These are phyloP conservation scores for Lasiosphaeria hispida DNA, from an alignment of 495 filamentous ascomycete species.

Conservation along the genomic window DNA sequence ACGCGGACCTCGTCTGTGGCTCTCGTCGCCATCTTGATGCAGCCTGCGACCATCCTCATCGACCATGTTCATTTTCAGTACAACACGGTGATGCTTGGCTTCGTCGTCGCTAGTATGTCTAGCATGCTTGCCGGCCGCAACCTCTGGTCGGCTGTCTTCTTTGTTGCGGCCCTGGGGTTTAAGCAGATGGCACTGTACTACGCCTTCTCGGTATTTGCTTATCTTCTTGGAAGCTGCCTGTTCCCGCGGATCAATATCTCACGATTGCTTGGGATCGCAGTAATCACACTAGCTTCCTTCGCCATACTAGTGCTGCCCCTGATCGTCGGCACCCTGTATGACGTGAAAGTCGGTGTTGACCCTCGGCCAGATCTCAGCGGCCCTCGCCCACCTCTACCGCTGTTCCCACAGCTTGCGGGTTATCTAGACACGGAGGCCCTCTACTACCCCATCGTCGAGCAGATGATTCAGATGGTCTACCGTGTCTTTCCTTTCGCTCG, in stretches of 20 bases:
- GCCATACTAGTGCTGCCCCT: slow-evolving; percentile 72
- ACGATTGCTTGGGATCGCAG: slow-evolving; percentile 70
- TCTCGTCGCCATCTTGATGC: slow-evolving; percentile 84
- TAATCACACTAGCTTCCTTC: slow-evolving; percentile 71
- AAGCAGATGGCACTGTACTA: slow-evolving; percentile 99
- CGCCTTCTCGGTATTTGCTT: slow-evolving; percentile 87
- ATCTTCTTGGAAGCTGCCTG: slow-evolving; percentile 80
- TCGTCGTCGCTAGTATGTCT: slow-evolving; percentile 80
- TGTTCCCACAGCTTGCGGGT: slow-evolving; percentile 56
- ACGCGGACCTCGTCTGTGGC: slow-evolving; percentile 80
- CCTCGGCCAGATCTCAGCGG: slow-evolving; percentile 48
- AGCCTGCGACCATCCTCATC: slow-evolving; percentile 86
- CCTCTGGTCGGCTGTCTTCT: slow-evolving; percentile 88
- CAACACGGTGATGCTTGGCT: slow-evolving; percentile 95
- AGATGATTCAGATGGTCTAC: slow-evolving; percentile 75
- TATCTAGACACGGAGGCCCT: slow-evolving; percentile 59
- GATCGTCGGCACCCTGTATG: slow-evolving; percentile 60
- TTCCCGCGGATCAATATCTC: slow-evolving; percentile 67
- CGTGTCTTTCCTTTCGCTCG: slow-evolving; percentile 93
- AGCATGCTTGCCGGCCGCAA: slow-evolving; percentile 80
- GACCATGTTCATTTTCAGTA: slow-evolving; percentile 99
- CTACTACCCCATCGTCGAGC: slow-evolving; percentile 70
- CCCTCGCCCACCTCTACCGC: slow-evolving; percentile 53
- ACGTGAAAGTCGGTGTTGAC: slow-evolving; percentile 53
- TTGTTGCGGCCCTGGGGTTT: slow-evolving; percentile 88